phyloP scores from a whole-genome alignment of 805 yeast genomes.

The Wickerhamomyces sydowiorum region DNA sequence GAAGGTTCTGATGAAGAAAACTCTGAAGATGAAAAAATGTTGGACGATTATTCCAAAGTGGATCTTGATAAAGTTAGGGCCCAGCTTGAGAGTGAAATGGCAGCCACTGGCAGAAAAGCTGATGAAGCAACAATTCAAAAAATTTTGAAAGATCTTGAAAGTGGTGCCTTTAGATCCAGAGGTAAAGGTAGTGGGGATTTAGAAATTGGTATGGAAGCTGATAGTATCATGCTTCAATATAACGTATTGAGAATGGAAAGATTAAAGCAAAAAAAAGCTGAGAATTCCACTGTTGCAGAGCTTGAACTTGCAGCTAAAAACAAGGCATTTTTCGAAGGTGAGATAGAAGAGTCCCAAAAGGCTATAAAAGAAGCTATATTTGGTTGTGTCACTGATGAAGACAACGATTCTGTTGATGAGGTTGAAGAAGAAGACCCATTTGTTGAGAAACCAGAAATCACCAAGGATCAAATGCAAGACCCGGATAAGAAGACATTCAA shows the following conservation, averaged over 20 bases:
- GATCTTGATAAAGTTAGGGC: constrained; percentile 43
- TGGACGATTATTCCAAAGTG: constrained; percentile 60
- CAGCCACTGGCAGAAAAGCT: constrained; percentile 52
- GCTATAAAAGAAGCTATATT: constrained; percentile 26
- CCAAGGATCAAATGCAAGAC: constrained; percentile 16
- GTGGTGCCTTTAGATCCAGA: constrained; percentile 61
- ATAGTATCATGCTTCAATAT: constrained; percentile 44
- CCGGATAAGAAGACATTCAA: constrained; percentile 24
- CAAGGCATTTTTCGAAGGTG: constrained; percentile 62
- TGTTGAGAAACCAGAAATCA: constrained; percentile 19
- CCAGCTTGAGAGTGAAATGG: constrained; percentile 50
- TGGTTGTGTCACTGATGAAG: constrained; percentile 19
- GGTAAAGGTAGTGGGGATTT: constrained; percentile 49
- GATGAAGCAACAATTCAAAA: constrained; percentile 62
- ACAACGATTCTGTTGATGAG: constrained; percentile 24
- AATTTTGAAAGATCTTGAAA: constrained; percentile 64
- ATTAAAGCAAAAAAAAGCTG: constrained; percentile 44
- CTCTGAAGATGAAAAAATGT: constrained; percentile 73
- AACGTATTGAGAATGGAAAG: constrained; percentile 33
- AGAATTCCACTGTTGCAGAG: constrained; percentile 36
- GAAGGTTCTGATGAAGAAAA: constrained; percentile 45
- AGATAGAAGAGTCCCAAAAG: constrained; percentile 41
- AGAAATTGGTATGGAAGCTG: constrained; percentile 74
- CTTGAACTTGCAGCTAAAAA: constrained; percentile 50
- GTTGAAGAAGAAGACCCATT: constrained; percentile 22